A percentile compares a stretch with the other conserved stretches of the same genome.
Conservation (phyloP, 371 early-diverging fungal species). For the Syncephalastrum monosporum region DNA sequence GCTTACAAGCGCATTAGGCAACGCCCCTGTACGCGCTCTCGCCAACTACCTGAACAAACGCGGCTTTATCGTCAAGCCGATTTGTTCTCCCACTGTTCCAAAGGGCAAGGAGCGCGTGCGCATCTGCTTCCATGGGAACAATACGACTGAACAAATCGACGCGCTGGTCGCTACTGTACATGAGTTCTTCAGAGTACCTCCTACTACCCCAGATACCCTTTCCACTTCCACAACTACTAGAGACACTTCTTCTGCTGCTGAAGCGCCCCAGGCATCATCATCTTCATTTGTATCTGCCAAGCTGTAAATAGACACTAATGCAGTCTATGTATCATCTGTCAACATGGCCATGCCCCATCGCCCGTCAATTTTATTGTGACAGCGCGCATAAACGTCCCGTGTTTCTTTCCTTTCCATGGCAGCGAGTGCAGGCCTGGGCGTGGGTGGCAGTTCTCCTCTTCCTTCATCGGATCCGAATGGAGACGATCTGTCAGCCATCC, state of each 20-base stretch:
- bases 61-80: conserved; percentile 76
- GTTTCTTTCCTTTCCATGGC: too few relatives aligned
- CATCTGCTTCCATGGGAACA: conserved; percentile 79
- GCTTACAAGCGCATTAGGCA: conserved; percentile 34
- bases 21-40: conserved; percentile 61
- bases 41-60: conserved; percentile 53
- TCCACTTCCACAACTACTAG: too few relatives aligned
- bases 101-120: conserved; percentile 77
- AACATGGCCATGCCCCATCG: too few relatives aligned
- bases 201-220: conserved; percentile 1
- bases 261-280: too few relatives aligned
- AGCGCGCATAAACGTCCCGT: too few relatives aligned
- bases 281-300: too few relatives aligned
- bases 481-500: conserved; percentile 12
- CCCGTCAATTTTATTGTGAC: too few relatives aligned
- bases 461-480: neutral
- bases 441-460: too few relatives aligned
- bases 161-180: conserved; percentile 52
- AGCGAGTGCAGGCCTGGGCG: too few relatives aligned
- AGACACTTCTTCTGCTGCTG: too few relatives aligned
- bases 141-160: conserved; percentile 61
- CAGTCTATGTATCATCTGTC: too few relatives aligned
- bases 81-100: conserved; percentile 82
- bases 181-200: conserved; percentile 28
- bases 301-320: too few relatives aligned